Evolutionary conservation across 164 flowering plant genomes (phyloP).

Genomic region (Euptelea pleiosperma): DNA sequence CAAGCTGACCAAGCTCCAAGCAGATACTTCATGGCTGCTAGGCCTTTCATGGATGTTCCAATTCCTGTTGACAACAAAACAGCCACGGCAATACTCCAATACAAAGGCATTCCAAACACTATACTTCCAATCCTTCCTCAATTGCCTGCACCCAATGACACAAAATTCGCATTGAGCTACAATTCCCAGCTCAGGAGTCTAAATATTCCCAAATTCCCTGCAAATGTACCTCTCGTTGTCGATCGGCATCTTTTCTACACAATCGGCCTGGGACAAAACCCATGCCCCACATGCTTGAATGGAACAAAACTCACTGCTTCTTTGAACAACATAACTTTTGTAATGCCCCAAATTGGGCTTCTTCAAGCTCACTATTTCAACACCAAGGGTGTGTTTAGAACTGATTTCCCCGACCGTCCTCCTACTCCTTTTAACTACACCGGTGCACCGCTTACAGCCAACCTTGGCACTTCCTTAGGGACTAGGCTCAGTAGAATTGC

Average conservation of each 20-base stretch:
- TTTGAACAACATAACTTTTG: constrained; percentile 39
- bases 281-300: constrained; percentile 33
- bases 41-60: constrained; percentile 36
- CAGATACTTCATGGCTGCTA: constrained; percentile 38
- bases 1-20: constrained; percentile 25
- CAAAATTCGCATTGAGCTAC: constrained; percentile 28
- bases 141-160: constrained; percentile 34
- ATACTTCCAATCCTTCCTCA: constrained; percentile 28
- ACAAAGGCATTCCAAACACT: constrained; percentile 33
- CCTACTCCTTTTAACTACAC: constrained; percentile 41
- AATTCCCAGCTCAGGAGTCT: constrained; percentile 27
- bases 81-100: constrained; percentile 37
- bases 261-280: constrained; percentile 32
- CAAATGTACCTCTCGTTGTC: constrained; percentile 36
- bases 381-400: constrained; percentile 27
- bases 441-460: constrained; percentile 39
- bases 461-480: constrained; percentile 25
- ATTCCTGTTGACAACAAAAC: constrained; percentile 38
- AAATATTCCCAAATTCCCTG: constrained; percentile 34
- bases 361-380: constrained; percentile 45
- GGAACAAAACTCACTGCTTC: constrained; percentile 39
- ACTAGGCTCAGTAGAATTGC: constrained; percentile 33
- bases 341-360: constrained; percentile 38
- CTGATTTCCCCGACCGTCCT: constrained; percentile 41
- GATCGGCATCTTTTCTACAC: constrained; percentile 36